phyloP scores from a whole-genome alignment of 768 basidiomycete species.

The Daedalea quercina region DNA sequence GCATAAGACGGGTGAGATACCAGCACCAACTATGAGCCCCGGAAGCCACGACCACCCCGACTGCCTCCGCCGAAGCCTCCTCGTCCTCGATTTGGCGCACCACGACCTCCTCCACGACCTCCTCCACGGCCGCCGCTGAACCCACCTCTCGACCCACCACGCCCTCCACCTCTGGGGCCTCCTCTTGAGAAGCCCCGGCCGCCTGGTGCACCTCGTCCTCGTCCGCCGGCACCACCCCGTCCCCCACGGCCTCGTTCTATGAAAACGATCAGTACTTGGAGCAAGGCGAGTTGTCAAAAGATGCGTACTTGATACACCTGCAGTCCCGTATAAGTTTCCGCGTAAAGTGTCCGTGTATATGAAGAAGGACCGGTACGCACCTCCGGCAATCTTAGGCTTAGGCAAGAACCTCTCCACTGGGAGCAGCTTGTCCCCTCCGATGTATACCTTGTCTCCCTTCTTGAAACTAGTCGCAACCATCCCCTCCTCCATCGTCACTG shows the following conservation, averaged over 20 bases:
- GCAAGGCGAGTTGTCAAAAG: too few species aligned
- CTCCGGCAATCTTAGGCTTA: conserved; percentile 79
- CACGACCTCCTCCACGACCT: conserved; percentile 27
- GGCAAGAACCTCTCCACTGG: conserved; percentile 96
- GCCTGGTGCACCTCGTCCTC: conserved; percentile 13
- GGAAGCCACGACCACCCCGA: conserved; percentile 36
- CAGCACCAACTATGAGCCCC: conserved; percentile 36
- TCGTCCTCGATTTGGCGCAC: conserved; percentile 32
- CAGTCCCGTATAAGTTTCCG: too few species aligned
- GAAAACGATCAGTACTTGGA: conserved; percentile 2
- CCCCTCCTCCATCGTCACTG: conserved; percentile 93
- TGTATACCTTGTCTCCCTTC: conserved; percentile 97
- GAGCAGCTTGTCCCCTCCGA: conserved; percentile 93
- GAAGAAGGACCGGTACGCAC: conserved; percentile 16
- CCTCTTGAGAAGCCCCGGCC: conserved; percentile 12
- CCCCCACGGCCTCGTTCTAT: conserved; percentile 32
- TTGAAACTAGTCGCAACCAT: conserved; percentile 95
- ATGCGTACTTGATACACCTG: too few species aligned
- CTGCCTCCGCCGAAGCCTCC: conserved; percentile 38
- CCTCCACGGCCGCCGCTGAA: conserved; percentile 31
- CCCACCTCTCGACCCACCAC: conserved; percentile 32
- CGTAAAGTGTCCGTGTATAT: too few species aligned
- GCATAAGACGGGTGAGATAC: not conserved
- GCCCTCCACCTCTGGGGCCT: conserved; percentile 19
- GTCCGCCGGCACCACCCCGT: conserved; percentile 13